Percentiles rank a stretch among this genome's conserved stretches.
phyloP scores from a whole-genome alignment of 768 basidiomycete species.

The Thelephora aurantiotincta region DNA sequence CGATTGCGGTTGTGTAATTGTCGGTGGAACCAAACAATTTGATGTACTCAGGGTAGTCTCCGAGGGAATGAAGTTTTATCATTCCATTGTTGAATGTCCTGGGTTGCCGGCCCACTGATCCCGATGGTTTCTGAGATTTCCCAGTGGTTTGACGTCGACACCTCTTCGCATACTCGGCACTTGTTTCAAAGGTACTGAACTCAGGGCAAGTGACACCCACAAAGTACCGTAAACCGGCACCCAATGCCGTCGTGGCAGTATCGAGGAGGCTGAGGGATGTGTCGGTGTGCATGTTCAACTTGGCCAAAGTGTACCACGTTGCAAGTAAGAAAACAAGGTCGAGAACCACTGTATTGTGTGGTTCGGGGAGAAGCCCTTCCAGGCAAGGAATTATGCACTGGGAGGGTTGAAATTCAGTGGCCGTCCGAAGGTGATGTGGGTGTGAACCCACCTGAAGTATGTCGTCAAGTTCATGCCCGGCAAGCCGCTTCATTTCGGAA shows the following conservation, averaged over 20 bases:
- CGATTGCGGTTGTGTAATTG: slow-evolving; percentile 19
- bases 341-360: slow-evolving; percentile 12
- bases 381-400: slow-evolving; percentile 23
- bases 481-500: slow-evolving; percentile 14
- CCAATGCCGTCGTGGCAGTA: slow-evolving; percentile 7
- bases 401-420: background rate
- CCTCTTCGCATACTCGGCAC: slow-evolving; percentile 11
- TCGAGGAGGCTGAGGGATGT: slow-evolving; percentile 11
- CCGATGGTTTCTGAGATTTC: no score
- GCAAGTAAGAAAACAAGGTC: slow-evolving; percentile 13
- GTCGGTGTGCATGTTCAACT: slow-evolving; percentile 20
- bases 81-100: slow-evolving; percentile 17
- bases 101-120: no score
- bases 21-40: slow-evolving; percentile 20
- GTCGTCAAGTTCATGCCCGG: slow-evolving; percentile 14
- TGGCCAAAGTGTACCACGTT: slow-evolving; percentile 22
- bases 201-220: slow-evolving; percentile 10
- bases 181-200: slow-evolving; percentile 15
- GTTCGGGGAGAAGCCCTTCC: slow-evolving; percentile 16
- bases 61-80: slow-evolving; percentile 22
- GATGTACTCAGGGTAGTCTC: slow-evolving; percentile 19
- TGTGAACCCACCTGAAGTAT: slow-evolving; percentile 11
- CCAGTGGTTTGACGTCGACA: background rate
- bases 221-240: slow-evolving; percentile 14
- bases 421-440: background rate